Evolutionary conservation across 2,329 filamentous ascomycete species (phyloP).

Genomic region (Sphaerostilbella broomeana): DNA sequence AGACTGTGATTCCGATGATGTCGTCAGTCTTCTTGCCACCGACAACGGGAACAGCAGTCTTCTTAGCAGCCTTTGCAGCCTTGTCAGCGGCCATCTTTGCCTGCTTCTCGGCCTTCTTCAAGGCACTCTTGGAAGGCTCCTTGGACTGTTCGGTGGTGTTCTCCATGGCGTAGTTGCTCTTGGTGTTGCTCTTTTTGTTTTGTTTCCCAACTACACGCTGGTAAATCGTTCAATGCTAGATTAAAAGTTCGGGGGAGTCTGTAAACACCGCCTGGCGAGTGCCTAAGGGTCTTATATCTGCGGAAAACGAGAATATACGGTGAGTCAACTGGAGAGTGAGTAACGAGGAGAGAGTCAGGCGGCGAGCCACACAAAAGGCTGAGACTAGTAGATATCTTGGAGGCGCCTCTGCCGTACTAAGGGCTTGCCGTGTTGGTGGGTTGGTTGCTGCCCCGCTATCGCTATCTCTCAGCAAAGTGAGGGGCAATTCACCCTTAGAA

Average conservation of each 20-base stretch:
- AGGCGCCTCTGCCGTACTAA: no score
- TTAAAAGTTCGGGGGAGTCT: no score
- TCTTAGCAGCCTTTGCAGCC: constrained; percentile 55
- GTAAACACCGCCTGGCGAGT: no score
- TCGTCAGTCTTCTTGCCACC: constrained; percentile 56
- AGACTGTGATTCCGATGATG: constrained; percentile 81
- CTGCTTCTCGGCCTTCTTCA: constrained; percentile 61
- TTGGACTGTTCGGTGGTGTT: constrained; percentile 42
- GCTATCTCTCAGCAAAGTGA: no score
- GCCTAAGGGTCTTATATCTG: no score
- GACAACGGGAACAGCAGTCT: constrained; percentile 42
- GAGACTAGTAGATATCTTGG: no score
- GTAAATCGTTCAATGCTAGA: no score
- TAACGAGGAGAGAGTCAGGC: constrained; percentile 4
- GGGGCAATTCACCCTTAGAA: no score
- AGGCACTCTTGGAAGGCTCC: constrained; percentile 53
- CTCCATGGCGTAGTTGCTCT: constrained; percentile 23
- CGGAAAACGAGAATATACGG: background rate
- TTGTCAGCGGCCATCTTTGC: constrained; percentile 55
- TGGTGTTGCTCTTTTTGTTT: background rate
- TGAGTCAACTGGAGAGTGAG: constrained; percentile 6
- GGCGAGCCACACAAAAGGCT: constrained; percentile 6
- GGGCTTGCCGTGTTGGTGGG: constrained; percentile 1
- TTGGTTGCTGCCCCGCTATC: constrained; percentile 16
- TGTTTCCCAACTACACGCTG: no score